These are phyloP conservation scores for Petrea volubilis DNA, from an alignment of 257 asterid genomes.

Conservation along the genomic window DNA sequence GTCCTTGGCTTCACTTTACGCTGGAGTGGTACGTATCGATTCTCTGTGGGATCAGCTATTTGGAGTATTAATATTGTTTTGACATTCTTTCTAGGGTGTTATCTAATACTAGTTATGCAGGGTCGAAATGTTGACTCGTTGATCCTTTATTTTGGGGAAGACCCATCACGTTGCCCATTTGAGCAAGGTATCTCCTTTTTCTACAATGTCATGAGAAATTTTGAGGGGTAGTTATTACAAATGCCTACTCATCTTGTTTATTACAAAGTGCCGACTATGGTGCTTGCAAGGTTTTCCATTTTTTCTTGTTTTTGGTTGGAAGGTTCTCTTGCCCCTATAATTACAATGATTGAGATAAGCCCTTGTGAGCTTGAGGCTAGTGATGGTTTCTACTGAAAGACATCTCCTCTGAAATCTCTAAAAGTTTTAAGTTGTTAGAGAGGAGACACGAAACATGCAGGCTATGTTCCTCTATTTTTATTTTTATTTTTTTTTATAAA, in stretches of 20 bases:
- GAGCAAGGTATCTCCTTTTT: constrained; percentile 71
- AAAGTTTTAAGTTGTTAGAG: too few species aligned
- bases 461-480: too few species aligned
- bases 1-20: constrained; percentile 81
- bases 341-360: neutral
- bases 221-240: neutral
- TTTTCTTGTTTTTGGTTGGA: neutral
- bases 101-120: constrained; percentile 44
- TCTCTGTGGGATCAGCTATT: constrained; percentile 15
- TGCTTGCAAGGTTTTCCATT: neutral
- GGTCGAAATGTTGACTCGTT: constrained; percentile 88
- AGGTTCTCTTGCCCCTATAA: neutral
- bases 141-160: constrained; percentile 93
- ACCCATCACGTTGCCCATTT: constrained; percentile 86
- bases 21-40: constrained; percentile 74
- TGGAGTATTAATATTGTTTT: neutral
- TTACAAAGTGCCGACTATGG: neutral
- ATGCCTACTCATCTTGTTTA: neutral
- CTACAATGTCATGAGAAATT: neutral
- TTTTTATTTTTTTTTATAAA: too few species aligned
- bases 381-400: neutral
- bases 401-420: too few species aligned
- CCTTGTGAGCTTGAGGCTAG: neutral
- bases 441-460: too few species aligned
- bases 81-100: neutral